Base-by-base conservation (phyloP, 1,139 yeast species). In the Sugiyamaella pinicola region DNA sequence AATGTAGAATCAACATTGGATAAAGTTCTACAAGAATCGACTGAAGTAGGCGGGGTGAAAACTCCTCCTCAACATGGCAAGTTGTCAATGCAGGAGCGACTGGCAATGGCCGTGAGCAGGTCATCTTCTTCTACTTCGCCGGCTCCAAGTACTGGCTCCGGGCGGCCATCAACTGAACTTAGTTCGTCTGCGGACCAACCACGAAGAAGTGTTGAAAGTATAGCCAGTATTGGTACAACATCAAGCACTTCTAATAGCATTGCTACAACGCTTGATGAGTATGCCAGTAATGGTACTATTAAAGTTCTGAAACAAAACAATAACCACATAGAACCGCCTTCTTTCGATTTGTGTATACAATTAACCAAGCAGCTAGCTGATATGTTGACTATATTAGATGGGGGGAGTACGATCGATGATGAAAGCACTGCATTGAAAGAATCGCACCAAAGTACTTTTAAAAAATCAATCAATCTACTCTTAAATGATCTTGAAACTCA, bases 1-100 rank as follows among this genome's bases (percentile, higher is more conserved):
- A 71, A 69, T 50, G 74, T 71, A n/a, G 74, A 71, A 51, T 65
- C 62, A 35, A 69, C 66, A 4, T 58, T 71, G 22, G 74, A 71
- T 53, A 67, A 69, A 49, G 74, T 70, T 3, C 63, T 71, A 2
- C 63, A 58, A 45, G 69, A 66, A 17, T 54, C 66, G 3, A 48
- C 62, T 1, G 58, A 55, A 6, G 58, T 49, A 31, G 52, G 40
- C 15, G 52, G 37, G 13, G 42, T 35, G 7, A 44, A 51, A 18
- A 18, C 51, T 4, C 17, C 53, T 8, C 49, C 50, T 21, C 6
- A 64, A 68, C 34, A 70, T 19, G 81, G 82, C 61, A 74, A 87
- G 60, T 71, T 85, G 42, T 79, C 95, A 0, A 73, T 87, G 61
- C 91, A 88, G 64, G 96, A 89, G 63, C 74, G 96, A 58, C 74